Evolutionary conservation across 495 filamentous ascomycete species (phyloP), one percentile per base, ranked within the genome.

Genomic region (Trichocladium uniseriatum): DNA sequence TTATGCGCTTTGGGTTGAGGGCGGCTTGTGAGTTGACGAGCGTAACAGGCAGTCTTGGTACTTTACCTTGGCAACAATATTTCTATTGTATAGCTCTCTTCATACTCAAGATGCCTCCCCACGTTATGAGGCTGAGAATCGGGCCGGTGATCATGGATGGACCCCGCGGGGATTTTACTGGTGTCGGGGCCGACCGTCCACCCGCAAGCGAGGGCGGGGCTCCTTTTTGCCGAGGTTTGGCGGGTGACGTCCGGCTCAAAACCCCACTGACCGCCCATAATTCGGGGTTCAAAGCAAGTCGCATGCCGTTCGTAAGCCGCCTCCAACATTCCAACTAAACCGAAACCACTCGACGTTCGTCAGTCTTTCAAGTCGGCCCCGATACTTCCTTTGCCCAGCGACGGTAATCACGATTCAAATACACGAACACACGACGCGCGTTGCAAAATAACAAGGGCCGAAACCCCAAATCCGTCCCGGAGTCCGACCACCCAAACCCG

Each of bases 151-250:
- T 38, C 10, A 40, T 19, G 38, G 14, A 19, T 40, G 34, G 34
- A 37, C 16, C 14, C 16, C 34, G 34, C 34, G 31, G n/a, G n/a
- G n/a, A n/a, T n/a, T n/a, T n/a, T n/a, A n/a, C n/a, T n/a, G n/a
- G n/a, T n/a, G n/a, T n/a, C 37, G 37, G 10, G 16, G 24, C n/a
- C 22, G 13, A 44, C 20, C 27, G 18, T 44, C 42, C 42, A 44
- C 22, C 27, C 15, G 20, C 42, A 31, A 28, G 15, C 13, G n/a
- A 27, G 7, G 42, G n/a, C 24, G 38, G 54, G 50, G 29, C 22
- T 41, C 57, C 51, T 35, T 61, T 58, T 61, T 65, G 62, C 62
- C 62, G 62, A 65, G 62, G 62, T 57, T 52, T 47, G 28, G 48
- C 20, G 48, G 52, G 53, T 63, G 60, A 63, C 57, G 60, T 63